Evolutionary conservation across 148 eudicot genomes (phyloP).

Genomic region (Vaccinium corymbosum): DNA sequence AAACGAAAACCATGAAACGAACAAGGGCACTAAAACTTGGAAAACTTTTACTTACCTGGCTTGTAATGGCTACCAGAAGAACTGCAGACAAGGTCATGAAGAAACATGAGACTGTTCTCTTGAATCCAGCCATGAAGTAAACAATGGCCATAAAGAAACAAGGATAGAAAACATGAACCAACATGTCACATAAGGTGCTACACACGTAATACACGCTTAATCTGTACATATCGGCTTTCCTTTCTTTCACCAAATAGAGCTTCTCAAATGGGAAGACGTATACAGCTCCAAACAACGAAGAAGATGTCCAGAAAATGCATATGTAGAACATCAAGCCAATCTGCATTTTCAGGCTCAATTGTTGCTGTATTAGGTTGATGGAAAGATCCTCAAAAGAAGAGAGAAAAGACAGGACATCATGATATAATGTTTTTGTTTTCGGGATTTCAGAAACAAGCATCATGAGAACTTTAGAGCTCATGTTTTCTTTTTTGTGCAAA

Average conservation of each 20-base stretch:
- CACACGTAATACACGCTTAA: conserved; percentile 86
- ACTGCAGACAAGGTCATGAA: conserved; percentile 62
- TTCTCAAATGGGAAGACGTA: conserved; percentile 99
- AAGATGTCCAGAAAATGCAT: conserved; percentile 97
- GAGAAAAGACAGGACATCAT: not conserved
- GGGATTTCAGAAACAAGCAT: not conserved
- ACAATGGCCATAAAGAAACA: conserved; percentile 69
- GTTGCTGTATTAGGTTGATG: not conserved
- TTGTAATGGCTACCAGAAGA: conserved; percentile 62
- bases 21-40: too few species aligned
- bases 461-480: not conserved
- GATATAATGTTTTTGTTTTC: not conserved
- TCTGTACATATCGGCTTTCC: conserved; percentile 97
- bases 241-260: conserved; percentile 84
- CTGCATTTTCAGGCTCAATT: conserved; percentile 28
- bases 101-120: conserved; percentile 60
- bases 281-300: conserved; percentile 89
- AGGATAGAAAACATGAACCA: conserved; percentile 82
- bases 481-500: not conserved
- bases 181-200: conserved; percentile 93
- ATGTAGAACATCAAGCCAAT: conserved; percentile 95
- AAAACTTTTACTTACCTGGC: conserved; percentile 59
- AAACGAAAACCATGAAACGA: not conserved
- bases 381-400: not conserved
- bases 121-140: conserved; percentile 96